A percentile compares a stretch with the other conserved stretches of the same genome.
Conservation (phyloP, 306 rosid genomes). For the Crataegus laevigata region DNA sequence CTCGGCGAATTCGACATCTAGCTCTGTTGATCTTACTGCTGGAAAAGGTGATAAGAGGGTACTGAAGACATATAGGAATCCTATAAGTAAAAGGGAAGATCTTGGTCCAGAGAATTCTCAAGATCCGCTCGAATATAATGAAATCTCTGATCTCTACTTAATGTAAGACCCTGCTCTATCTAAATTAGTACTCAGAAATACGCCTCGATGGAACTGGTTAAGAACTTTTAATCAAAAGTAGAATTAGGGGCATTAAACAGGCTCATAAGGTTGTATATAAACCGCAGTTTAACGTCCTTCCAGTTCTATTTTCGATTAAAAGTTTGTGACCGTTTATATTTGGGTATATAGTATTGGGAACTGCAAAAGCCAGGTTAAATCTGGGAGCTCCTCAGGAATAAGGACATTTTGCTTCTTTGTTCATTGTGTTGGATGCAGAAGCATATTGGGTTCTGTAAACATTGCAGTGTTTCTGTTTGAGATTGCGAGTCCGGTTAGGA, state of each 20-base stretch:
- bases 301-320: not conserved
- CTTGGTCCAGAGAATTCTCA: conserved; percentile 14
- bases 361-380: too few relatives aligned
- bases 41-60: conserved; percentile 13
- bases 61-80: conserved; percentile 14
- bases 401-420: conserved; percentile 5
- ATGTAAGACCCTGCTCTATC: conserved; percentile 30
- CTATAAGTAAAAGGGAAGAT: conserved; percentile 15
- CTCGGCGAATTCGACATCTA: conserved; percentile 17
- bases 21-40: conserved; percentile 19
- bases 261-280: not conserved
- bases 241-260: too few relatives aligned
- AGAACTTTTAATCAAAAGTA: too few relatives aligned
- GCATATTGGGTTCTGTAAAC: conserved; percentile 64
- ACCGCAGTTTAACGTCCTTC: not conserved
- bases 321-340: not conserved
- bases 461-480: conserved; percentile 86
- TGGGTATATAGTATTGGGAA: too few relatives aligned
- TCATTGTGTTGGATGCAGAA: conserved; percentile 47
- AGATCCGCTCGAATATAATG: conserved; percentile 32
- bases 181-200: not conserved
- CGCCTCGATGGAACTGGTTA: not conserved
- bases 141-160: conserved; percentile 51
- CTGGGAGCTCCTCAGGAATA: not conserved
- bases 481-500: conserved; percentile 81